These are phyloP conservation scores for Fraxinus excelsior DNA, from an alignment of 257 asterid species.

Conservation along the genomic window DNA sequence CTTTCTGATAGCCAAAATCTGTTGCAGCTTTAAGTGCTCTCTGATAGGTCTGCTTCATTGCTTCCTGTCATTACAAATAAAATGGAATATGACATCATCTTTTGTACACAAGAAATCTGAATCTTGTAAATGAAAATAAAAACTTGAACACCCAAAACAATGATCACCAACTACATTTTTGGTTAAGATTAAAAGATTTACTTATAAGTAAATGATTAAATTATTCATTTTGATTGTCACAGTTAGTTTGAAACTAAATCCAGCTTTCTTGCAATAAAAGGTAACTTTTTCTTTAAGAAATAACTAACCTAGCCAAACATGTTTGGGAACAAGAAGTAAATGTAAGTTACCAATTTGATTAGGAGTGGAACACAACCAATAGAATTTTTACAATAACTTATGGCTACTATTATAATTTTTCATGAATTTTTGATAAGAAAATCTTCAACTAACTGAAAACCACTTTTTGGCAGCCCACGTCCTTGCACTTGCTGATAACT, in stretches of 20 bases:
- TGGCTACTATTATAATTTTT: background rate
- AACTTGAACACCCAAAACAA: background rate
- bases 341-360: background rate
- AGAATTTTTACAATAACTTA: background rate
- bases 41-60: constrained; percentile 91
- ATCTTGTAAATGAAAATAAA: background rate
- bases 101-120: constrained; percentile 2
- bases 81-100: constrained; percentile 7
- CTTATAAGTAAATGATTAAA: too few species aligned
- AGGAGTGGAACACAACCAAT: background rate
- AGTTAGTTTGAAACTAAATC: background rate
- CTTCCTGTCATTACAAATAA: constrained; percentile 58
- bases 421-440: too few species aligned
- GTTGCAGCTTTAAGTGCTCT: constrained; percentile 80
- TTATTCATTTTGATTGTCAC: background rate
- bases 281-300: background rate
- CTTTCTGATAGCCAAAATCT: constrained; percentile 93
- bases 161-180: background rate
- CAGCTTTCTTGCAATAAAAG: background rate
- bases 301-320: background rate
- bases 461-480: background rate
- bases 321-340: background rate
- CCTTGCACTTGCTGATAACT: constrained; percentile 6
- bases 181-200: background rate
- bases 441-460: background rate